Conservation (phyloP, 306 rosid genomes). For the Malus sieversii region DNA sequence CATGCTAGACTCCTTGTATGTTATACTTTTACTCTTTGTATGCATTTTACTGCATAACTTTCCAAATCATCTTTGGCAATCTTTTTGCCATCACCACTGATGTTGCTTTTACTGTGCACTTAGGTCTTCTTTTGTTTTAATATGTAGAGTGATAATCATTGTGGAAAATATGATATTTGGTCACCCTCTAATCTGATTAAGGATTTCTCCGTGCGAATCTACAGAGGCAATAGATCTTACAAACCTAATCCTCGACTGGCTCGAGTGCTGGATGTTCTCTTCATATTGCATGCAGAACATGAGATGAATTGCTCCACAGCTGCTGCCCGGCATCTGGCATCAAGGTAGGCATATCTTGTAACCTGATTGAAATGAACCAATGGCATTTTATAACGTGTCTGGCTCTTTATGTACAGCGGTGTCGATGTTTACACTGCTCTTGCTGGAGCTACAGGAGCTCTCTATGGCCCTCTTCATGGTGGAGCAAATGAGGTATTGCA, state of each 20-base stretch:
- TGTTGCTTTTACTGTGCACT: neutral
- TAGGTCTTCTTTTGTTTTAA: neutral
- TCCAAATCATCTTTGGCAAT: neutral
- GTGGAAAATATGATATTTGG: neutral
- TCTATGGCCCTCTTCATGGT: conserved; percentile 90
- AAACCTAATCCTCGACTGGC: conserved; percentile 79
- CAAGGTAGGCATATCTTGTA: conserved; percentile 46
- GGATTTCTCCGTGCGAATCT: conserved; percentile 11
- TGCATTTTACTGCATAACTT: neutral
- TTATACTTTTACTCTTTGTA: neutral
- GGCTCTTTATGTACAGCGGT: conserved; percentile 44
- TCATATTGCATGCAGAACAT: conserved; percentile 83
- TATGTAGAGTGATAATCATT: neutral
- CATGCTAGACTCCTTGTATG: conserved; percentile 93
- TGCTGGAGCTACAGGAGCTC: conserved; percentile 82
- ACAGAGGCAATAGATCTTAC: conserved; percentile 71
- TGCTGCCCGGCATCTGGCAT: conserved; percentile 82
- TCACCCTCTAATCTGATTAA: neutral
- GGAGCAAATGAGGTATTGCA: conserved; percentile 80
- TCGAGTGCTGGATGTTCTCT: conserved; percentile 76
- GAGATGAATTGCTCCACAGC: conserved; percentile 95
- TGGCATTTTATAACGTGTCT: conserved; percentile 5
- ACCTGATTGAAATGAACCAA: neutral
- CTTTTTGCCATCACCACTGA: neutral
- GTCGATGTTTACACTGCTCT: conserved; percentile 89